Percentiles rank a stretch among this genome's conserved stretches.
Conservation (phyloP, 805 yeast genomes). For the Wickerhamiella slavikovae region DNA sequence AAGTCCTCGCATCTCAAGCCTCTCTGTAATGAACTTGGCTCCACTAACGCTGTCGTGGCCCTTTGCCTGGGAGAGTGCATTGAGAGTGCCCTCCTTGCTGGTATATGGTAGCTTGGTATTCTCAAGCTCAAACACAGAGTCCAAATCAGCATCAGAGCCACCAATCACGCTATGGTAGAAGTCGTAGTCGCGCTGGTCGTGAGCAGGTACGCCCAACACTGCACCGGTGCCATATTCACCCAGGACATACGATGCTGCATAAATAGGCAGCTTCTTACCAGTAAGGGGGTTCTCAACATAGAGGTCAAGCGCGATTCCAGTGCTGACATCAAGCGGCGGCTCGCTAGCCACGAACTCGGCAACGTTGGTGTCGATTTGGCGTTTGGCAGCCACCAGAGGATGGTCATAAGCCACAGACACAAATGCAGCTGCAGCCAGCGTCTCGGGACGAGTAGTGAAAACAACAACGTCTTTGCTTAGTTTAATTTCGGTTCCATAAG, state of each 20-base stretch:
- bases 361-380: slow-evolving; percentile 17
- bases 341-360: not conserved
- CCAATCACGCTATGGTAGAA: slow-evolving; percentile 36
- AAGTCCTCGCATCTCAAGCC: slow-evolving; percentile 19
- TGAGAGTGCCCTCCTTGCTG: slow-evolving; percentile 28
- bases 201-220: slow-evolving; percentile 97
- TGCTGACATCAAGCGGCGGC: no score
- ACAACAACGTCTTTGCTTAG: slow-evolving; percentile 30
- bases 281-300: slow-evolving; percentile 37
- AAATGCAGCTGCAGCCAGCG: slow-evolving; percentile 65
- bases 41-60: slow-evolving; percentile 37
- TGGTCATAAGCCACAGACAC: slow-evolving; percentile 61
- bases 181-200: slow-evolving; percentile 62
- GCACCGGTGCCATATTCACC: slow-evolving; percentile 78
- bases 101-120: slow-evolving; percentile 14
- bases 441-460: slow-evolving; percentile 83
- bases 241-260: slow-evolving; percentile 78
- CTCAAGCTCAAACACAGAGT: not conserved
- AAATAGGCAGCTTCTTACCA: slow-evolving; percentile 40
- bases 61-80: slow-evolving; percentile 24
- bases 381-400: slow-evolving; percentile 27
- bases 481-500: slow-evolving; percentile 51
- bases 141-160: not conserved
- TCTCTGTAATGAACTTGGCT: slow-evolving; percentile 23
- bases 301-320: slow-evolving; percentile 33